phyloP scores from a whole-genome alignment of 1,139 yeast genomes.

The Suhomyces coccinellae region DNA sequence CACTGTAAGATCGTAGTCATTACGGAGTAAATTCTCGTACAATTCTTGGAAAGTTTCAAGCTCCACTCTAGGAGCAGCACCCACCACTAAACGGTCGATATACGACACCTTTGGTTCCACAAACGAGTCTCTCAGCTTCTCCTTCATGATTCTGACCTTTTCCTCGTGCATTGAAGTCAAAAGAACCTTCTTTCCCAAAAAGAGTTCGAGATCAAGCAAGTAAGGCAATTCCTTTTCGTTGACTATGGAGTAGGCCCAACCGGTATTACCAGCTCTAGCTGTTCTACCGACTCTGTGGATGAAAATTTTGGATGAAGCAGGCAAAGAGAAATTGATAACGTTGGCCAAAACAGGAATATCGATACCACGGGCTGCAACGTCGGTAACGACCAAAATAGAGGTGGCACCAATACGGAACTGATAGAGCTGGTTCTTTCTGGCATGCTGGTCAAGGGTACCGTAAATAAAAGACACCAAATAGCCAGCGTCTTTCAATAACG shows the following conservation, averaged over 20 bases:
- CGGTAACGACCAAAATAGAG: conserved; percentile 87
- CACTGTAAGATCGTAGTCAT: conserved; percentile 68
- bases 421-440: conserved; percentile 85
- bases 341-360: conserved; percentile 96
- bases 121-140: conserved; percentile 42
- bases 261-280: conserved; percentile 97
- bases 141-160: conserved; percentile 52
- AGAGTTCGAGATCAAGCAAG: conserved; percentile 83
- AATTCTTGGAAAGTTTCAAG: conserved; percentile 76
- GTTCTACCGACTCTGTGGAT: conserved; percentile 99
- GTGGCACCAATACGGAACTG: conserved; percentile 85
- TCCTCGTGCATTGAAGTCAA: conserved; percentile 69
- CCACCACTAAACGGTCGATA: conserved; percentile 77
- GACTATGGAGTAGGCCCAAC: conserved; percentile 95
- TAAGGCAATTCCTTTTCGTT: conserved; percentile 88
- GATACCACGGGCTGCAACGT: conserved; percentile 99
- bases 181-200: conserved; percentile 79
- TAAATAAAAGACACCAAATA: conserved; percentile 87
- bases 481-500: conserved; percentile 70
- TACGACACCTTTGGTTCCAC: conserved; percentile 62
- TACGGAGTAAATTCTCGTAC: conserved; percentile 58
- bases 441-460: conserved; percentile 93
- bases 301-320: conserved; percentile 89
- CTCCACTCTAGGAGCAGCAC: conserved; percentile 72
- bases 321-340: conserved; percentile 86